These are phyloP conservation scores for Vigna mungo DNA, from an alignment of 306 rosid genomes.

Conservation along the genomic window DNA sequence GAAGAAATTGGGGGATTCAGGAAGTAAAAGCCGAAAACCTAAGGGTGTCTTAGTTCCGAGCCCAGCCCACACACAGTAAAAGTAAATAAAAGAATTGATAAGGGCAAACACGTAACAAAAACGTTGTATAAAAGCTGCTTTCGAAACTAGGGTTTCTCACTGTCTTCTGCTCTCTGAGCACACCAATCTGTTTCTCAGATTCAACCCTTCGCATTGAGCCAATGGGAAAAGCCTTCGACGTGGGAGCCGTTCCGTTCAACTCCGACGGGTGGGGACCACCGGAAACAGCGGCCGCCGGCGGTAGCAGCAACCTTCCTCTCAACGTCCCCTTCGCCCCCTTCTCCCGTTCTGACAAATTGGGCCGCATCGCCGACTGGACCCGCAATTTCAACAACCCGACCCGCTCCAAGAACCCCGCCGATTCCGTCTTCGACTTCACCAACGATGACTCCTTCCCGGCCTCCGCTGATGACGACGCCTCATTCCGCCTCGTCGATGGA, in stretches of 20 bases:
- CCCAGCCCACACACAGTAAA: not conserved
- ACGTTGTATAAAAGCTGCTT: not conserved
- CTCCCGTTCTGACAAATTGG: conserved; percentile 88
- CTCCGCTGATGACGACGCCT: conserved; percentile 60
- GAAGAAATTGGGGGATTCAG: no score
- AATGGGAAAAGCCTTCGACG: conserved; percentile 65
- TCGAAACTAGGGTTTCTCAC: conserved; percentile 28
- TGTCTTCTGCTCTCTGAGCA: not conserved
- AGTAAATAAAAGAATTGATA: not conserved
- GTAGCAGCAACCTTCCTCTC: conserved; percentile 59
- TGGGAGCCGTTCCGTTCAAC: conserved; percentile 79
- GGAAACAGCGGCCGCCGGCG: conserved; percentile 45
- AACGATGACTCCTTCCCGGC: conserved; percentile 85
- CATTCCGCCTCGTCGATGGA: conserved; percentile 86
- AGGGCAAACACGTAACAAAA: not conserved
- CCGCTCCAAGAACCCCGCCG: conserved; percentile 73
- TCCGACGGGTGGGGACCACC: conserved; percentile 96
- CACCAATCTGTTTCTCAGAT: not conserved
- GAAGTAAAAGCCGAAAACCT: not conserved
- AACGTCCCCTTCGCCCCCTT: conserved; percentile 91
- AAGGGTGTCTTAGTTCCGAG: not conserved
- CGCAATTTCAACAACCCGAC: conserved; percentile 73
- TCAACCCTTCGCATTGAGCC: not conserved
- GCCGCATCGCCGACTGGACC: conserved; percentile 93
- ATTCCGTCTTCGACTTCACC: conserved; percentile 85